Evolutionary conservation across 2,329 filamentous ascomycete genomes (phyloP), one percentile per base, ranked within the genome.

Genomic region (Arthrobotrys megalospora): DNA sequence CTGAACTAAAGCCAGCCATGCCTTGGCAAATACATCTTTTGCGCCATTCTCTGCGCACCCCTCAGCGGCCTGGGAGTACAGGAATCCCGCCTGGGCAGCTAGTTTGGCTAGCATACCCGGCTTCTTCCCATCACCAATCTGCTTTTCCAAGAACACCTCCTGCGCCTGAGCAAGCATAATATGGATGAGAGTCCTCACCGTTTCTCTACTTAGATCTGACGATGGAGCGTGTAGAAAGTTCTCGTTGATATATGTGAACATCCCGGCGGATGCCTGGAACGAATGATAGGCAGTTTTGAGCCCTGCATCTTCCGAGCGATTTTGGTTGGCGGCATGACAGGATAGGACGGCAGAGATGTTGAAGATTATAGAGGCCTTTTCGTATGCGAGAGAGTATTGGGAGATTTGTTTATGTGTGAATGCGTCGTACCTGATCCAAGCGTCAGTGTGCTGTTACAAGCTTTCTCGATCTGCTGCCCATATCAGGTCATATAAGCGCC

Each of bases 201-300:
- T 99, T 63, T 99, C 95, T 78, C 96, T 88, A 84, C 94, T 98
- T 58, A 99, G 86, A 83, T 99, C 96, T n/a, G 93, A 94, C 7
- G 94, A 97, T 0, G 96, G 96, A 0, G 96, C 96, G 83, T 99
- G 96, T 41, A 99, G 87, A 84, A 99, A 99, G 86, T 99, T 99
- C 86, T 99, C 96, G 85, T 99, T 99, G 86, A 99, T 99, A 83
- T 99, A 99, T 66, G 95, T 98, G 85, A 98, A 99, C 96, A 99
- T 99, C 86, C 96, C 96, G 8, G 96, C 96, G 6, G 95, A 94
- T 47, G 96, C 96, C 85, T 99, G 96, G 86, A 98, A 98, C 19
- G 94, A 97, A 85, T 99, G 95, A 84, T 98, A 99, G 16, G 96
- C 93, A 12, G 94, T 95, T 86, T 99, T 99, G 83, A 98, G 89